Base-by-base conservation (phyloP, 2,329 filamentous ascomycete species). In the Biscogniauxia marginata region DNA sequence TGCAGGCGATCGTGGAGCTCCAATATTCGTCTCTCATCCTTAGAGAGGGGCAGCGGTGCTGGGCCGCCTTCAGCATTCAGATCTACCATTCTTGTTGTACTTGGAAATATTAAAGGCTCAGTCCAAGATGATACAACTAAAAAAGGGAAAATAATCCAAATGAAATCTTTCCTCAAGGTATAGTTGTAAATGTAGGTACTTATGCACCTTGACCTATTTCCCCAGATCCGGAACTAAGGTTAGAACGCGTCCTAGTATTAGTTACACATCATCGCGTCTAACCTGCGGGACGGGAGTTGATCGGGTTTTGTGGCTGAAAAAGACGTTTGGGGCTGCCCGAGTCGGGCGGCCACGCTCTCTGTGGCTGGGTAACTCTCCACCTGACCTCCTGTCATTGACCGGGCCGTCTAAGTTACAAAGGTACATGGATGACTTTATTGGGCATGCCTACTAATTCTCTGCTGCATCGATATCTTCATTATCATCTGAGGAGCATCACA, bases 1-100 rank as follows among this genome's bases (percentile, higher is more conserved):
- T 88, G 84, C 22, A 91, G 76, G 62, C 82, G 81, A 70, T 92
- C 86, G 72, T 91, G 89, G 49, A 93, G 80, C 44, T 84, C 80
- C 34, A 95, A 77, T 23, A 88, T 80, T 61, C 80, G 79, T 65
- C 80, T 76, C 73, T 96, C 91, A 57, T 83, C 79, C 34, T 84
- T 79, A 1, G 87, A 89, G 46, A 93, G 77, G 7, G 80, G 77
- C 39, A 86, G 77, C 56, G 73, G 54, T 7, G 69, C 63, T 18
- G 64, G 56, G 23, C 74, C 61, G 30, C 74, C 60, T 44, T 69
- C 76, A 56, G 46, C 63, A 49, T 23, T 50, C 55, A 67, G 71
- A 70, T 64, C 60, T 56, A 53, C 56, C 66, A 68, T 69, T 49
- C 43, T 51, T 20, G 8, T 22, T 34, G 20, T 18, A 45, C 43